Base-by-base conservation (phyloP, 2,329 filamentous ascomycete genomes). In the Metarhizium guizhouense region DNA sequence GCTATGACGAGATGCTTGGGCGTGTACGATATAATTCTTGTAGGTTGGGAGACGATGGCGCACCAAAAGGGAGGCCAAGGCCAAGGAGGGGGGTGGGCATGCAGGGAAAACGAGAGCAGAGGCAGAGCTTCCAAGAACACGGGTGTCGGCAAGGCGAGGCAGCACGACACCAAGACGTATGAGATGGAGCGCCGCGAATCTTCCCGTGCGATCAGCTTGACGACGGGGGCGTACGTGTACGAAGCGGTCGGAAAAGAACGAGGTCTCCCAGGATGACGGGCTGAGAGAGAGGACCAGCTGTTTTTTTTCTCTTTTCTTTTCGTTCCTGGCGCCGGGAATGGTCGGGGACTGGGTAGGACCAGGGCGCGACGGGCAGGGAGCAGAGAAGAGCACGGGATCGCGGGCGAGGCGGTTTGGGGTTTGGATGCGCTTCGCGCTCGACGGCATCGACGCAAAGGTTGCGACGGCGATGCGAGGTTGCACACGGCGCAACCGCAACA, bases 31-130 rank as follows among this genome's bases (percentile, higher is more conserved):
- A 11, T 54, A 43, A 18, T 34, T 18, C 6, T 20, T 47, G 56
- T 40, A 45, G 58, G 55, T 56, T 61, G 59, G 58, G 59, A 59
- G 52, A 59, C 51, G 54, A 57, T 38, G 55, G 55, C 56, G 54
- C 49, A 54, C 53, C 20, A n/a, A 34, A 45, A 6, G 11, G 10
- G 7, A 13, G 40, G 30, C 42, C 43, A 45, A 51, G 49, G 42
- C 11, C 18, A 14, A 30, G 25, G 49, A 40, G 30, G 49, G 18
- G 36, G 54, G 34, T 45, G 29, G 49, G 45, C 45, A 30, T 48
- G 45, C 45, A 48, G 18, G 45, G 10, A 29, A 16, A 40, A 11
- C 8, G 14, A 40, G 3, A 40, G 38, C 11, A 16, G 13, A 25
- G 25, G 25, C 25, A 40, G 38, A 7, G 38, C 13, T 11, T 11